Evolutionary conservation across 2,329 filamentous ascomycete species (phyloP).

Genomic region (Knufia fluminis): DNA sequence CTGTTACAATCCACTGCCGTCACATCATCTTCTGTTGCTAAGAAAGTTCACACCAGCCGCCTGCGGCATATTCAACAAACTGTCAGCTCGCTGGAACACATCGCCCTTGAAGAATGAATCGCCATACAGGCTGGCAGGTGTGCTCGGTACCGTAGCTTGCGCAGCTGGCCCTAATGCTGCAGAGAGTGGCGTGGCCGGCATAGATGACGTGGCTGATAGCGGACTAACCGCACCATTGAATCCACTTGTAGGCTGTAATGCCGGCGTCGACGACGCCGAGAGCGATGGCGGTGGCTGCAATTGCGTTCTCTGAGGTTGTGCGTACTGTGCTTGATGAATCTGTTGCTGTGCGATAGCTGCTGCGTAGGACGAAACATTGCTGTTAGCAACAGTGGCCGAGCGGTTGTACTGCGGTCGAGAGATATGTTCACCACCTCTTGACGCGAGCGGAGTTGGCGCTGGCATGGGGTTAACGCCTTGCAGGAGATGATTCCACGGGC

Average conservation of each 20-base stretch:
- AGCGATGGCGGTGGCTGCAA: constrained; percentile 26
- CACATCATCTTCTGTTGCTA: constrained; percentile 8
- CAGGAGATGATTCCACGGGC: constrained; percentile 52
- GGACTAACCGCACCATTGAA: constrained; percentile 18
- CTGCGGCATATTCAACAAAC: constrained; percentile 34
- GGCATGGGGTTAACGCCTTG: constrained; percentile 29
- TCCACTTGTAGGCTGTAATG: background rate
- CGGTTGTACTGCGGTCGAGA: constrained; percentile 2
- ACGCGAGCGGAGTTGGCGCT: constrained; percentile 14
- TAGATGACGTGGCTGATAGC: constrained; percentile 42
- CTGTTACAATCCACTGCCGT: too few relatives aligned
- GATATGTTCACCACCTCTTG: constrained; percentile 4
- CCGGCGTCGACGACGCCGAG: constrained; percentile 20
- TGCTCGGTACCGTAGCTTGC: constrained; percentile 68
- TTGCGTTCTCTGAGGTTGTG: background rate
- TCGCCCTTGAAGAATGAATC: constrained; percentile 42
- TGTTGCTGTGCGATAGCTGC: constrained; percentile 19
- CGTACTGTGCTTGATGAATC: constrained; percentile 27
- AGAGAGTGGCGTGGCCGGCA: constrained; percentile 81
- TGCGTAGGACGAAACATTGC: constrained; percentile 12
- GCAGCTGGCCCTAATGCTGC: constrained; percentile 82
- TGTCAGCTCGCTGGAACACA: constrained; percentile 41
- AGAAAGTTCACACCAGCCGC: constrained; percentile 10
- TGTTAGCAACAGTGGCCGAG: constrained; percentile 7
- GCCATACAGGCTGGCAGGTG: constrained; percentile 39